These are phyloP conservation scores for Aspergillus leporis DNA, from an alignment of 495 filamentous ascomycete species.

Conservation along the genomic window DNA sequence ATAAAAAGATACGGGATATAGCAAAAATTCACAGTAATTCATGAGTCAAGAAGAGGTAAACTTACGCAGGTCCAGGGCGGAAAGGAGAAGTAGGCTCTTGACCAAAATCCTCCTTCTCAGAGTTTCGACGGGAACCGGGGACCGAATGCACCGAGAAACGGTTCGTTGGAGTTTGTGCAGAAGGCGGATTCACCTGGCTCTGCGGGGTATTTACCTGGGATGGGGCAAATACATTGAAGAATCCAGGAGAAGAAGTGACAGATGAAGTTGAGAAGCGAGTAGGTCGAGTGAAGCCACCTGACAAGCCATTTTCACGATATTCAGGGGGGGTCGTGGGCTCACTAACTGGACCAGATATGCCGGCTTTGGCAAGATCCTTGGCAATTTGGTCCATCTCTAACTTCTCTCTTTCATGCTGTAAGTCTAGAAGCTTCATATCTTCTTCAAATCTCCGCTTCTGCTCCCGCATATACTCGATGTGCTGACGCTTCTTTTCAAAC, in stretches of 20 bases:
- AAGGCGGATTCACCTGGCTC: conserved; percentile 47
- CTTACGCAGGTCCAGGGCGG: conserved; percentile 44
- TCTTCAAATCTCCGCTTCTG: conserved; percentile 82
- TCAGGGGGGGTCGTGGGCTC: conserved; percentile 98
- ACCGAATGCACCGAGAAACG: conserved; percentile 74
- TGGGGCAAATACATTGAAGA: conserved; percentile 71
- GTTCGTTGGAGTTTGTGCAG: conserved; percentile 36
- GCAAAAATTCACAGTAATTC: conserved; percentile 2
- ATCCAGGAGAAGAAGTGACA: conserved; percentile 74
- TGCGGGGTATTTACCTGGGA: conserved; percentile 67
- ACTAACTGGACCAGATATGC: conserved; percentile 71
- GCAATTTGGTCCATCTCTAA: conserved; percentile 80
- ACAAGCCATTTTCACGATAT: conserved; percentile 74
- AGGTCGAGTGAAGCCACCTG: conserved; percentile 70
- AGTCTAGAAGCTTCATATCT: conserved; percentile 81
- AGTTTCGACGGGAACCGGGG: conserved; percentile 75
- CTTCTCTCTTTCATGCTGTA: conserved; percentile 77
- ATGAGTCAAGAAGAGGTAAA: conserved; percentile 9
- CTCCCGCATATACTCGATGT: conserved; percentile 82
- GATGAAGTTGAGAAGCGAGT: conserved; percentile 83
- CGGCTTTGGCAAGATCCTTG: conserved; percentile 66
- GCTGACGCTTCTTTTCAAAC: conserved; percentile 89
- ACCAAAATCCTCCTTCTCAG: conserved; percentile 47
- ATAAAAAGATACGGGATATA: conserved; percentile 14
- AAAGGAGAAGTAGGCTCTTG: conserved; percentile 35